Base-by-base conservation (phyloP, 2,329 filamentous ascomycete genomes). In the Botryosphaeria dothidea region DNA sequence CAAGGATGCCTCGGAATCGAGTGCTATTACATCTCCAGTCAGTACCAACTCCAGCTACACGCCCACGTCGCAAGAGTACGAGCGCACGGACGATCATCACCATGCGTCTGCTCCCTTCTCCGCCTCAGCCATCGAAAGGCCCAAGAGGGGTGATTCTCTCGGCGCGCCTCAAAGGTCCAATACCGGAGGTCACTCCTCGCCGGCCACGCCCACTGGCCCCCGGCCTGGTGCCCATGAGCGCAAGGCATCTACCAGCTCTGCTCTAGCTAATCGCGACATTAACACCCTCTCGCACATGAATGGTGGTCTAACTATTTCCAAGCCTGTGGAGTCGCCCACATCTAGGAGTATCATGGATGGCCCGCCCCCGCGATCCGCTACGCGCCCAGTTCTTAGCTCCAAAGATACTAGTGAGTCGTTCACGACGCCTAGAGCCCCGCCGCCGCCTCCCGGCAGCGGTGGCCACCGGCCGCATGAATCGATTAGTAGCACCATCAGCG, bases 91-190 rank as follows among this genome's bases (percentile, higher is more conserved):
- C 51, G 69, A 69, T 46, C 68, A 69, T n/a, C 70, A 58, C 1
- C 54, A 41, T 13, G 45, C 60, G 54, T 46, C 45, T 19, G 43
- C 63, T 51, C 52, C 79, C 8, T 75, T 77, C 41, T 74, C 75
- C 60, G 77, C 78, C 4, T 77, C 74, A 66, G 72, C 68, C 23
- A 71, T 78, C 62, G 79, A 82, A 66, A 73, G 80, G 45, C 86
- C 86, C 5, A 82, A 84, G 64, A 84, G 88, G 66, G 85, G 84
- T 23, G 87, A 90, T 74, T 90, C 88, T 21, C 78, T 88, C 41
- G 82, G 74, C 34, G 72, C 78, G 49, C 48, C 48, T 41, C 34
- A 38, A 8, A 54, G 25, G 61, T 13, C 36, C 11, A 48, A 52
- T 11, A 52, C 29, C 25, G 56, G 38, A 15, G 51, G 29, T 38